Percentiles rank a stretch among this genome's conserved stretches.
Conservation (phyloP, 257 asterid species). For the Solanum commersonii region DNA sequence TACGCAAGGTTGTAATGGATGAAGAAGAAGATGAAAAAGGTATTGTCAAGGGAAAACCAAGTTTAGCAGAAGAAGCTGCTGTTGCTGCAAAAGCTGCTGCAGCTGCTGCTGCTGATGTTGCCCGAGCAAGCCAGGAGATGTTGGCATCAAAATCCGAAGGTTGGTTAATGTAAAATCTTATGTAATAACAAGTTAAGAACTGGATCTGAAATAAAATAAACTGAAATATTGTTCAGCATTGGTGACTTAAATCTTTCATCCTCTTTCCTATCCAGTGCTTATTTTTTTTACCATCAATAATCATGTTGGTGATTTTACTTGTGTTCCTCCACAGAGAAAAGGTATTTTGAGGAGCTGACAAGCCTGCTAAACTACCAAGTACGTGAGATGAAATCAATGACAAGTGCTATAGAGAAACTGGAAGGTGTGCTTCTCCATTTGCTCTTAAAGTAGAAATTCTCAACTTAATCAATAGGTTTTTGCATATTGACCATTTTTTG, state of each 20-base stretch:
- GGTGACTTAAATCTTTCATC: neutral
- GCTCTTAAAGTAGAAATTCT: neutral
- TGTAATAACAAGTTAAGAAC: neutral
- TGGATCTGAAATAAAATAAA: neutral
- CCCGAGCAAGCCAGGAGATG: constrained; percentile 89
- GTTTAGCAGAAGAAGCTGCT: constrained; percentile 73
- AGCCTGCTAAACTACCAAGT: constrained; percentile 59
- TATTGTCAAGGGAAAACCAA: constrained; percentile 38
- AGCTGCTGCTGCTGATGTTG: constrained; percentile 86
- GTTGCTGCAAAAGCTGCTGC: constrained; percentile 95
- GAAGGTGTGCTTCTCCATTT: constrained; percentile 28
- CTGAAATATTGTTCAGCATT: neutral
- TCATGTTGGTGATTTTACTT: neutral
- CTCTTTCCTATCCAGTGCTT: neutral
- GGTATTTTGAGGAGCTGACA: constrained; percentile 74
- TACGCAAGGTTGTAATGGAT: constrained; percentile 65
- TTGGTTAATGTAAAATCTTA: neutral
- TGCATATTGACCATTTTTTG: neutral
- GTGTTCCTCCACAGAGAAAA: constrained; percentile 58
- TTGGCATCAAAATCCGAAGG: constrained; percentile 68
- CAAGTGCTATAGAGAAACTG: constrained; percentile 55
- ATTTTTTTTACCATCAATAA: neutral
- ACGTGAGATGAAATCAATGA: constrained; percentile 85
- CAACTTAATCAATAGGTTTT: neutral
- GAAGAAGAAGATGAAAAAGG: constrained; percentile 55